Evolutionary conservation across 305 asterid genomes (phyloP).

Genomic region (Euphrasia arctica): DNA sequence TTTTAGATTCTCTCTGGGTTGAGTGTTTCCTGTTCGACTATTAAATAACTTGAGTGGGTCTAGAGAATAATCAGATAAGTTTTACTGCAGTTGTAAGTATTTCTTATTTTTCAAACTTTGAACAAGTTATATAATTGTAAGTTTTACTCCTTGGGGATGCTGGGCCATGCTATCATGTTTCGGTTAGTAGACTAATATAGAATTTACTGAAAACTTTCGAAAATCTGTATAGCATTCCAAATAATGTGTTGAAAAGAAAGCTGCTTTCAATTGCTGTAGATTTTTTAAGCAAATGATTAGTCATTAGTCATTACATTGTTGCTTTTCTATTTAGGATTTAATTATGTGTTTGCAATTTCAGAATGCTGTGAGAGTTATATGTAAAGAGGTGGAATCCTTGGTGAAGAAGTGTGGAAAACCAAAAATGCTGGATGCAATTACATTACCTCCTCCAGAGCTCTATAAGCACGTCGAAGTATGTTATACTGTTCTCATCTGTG

Average conservation of each 20-base stretch:
- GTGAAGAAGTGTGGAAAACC: slow-evolving; percentile 91
- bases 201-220: slow-evolving; percentile 11
- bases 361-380: slow-evolving; percentile 84
- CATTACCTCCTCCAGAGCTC: slow-evolving; percentile 89
- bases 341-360: slow-evolving; percentile 39
- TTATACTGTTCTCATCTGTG: slow-evolving; percentile 21
- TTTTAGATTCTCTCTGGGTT: slow-evolving; percentile 12
- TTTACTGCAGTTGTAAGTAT: not conserved
- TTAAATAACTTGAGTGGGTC: slow-evolving; percentile 5
- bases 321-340: slow-evolving; percentile 1
- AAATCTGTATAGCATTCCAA: slow-evolving; percentile 17
- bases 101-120: slow-evolving; percentile 1
- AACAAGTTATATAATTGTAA: too few relatives aligned
- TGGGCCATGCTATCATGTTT: slow-evolving; percentile 16
- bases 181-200: not conserved
- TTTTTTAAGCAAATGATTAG: slow-evolving; percentile 4
- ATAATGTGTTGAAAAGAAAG: slow-evolving; percentile 3
- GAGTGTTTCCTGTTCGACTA: slow-evolving; percentile 4
- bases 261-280: slow-evolving; percentile 14
- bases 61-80: slow-evolving; percentile 13
- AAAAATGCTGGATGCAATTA: slow-evolving; percentile 88
- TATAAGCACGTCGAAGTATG: slow-evolving; percentile 91
- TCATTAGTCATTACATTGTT: not conserved
- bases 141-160: not conserved
- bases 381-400: slow-evolving; percentile 67